Conservation (phyloP, 805 yeast genomes). For the Pichia gijzeniarum region DNA sequence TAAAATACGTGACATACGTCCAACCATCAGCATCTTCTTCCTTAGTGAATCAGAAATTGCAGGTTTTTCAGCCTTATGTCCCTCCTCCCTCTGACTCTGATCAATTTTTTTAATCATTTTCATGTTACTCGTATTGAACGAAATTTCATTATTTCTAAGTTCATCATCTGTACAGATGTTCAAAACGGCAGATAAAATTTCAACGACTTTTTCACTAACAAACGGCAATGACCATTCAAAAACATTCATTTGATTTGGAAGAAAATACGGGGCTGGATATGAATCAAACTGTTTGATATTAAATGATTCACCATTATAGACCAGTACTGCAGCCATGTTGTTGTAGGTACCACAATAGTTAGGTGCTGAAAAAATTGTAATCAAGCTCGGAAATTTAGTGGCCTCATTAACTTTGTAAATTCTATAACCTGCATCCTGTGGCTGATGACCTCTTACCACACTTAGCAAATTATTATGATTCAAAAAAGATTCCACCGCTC, state of each 20-base stretch:
- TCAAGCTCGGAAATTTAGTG: conserved; percentile 79
- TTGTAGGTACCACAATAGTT: conserved; percentile 88
- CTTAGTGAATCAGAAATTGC: background rate
- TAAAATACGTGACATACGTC: conserved; percentile 83
- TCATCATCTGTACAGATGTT: conserved; percentile 95
- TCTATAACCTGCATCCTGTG: conserved; percentile 94
- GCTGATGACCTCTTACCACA: conserved; percentile 92
- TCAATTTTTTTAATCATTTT: background rate
- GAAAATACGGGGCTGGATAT: conserved; percentile 93
- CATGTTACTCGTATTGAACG: background rate
- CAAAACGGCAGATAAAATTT: conserved; percentile 81
- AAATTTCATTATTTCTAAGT: conserved; percentile 27
- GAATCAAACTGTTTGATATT: conserved; percentile 91
- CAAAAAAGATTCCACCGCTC: conserved; percentile 73
- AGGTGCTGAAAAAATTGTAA: conserved; percentile 93
- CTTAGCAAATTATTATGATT: conserved; percentile 71
- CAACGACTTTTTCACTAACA: conserved; percentile 93
- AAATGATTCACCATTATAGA: conserved; percentile 87
- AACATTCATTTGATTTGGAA: conserved; percentile 95
- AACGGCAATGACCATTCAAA: conserved; percentile 97
- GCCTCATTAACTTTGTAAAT: conserved; percentile 82
- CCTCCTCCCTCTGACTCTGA: background rate
- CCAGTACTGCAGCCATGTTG: conserved; percentile 91
- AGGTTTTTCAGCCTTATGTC: background rate
- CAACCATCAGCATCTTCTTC: conserved; percentile 4